Evolutionary conservation across 148 eudicot genomes (phyloP), one percentile per base, ranked within the genome.

Genomic region (Diospyros kaki): DNA sequence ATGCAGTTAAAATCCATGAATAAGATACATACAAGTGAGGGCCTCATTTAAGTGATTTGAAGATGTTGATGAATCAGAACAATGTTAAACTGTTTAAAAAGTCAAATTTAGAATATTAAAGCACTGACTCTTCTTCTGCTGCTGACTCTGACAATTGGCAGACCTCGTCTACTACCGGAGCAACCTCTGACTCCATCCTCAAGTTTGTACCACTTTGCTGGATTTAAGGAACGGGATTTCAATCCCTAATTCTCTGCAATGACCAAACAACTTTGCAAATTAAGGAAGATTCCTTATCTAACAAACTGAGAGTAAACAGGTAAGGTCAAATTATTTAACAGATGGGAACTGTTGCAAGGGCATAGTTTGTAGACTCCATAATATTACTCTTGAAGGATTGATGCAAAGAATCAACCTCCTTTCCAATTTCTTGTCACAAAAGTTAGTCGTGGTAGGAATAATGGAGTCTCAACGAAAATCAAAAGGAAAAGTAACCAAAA

Each of bases 131-230:
- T 40, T 81, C 72, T 40, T 81, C 72, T 0, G 62, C 74, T 18
- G 55, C 79, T 79, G 77, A 80, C 70, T 80, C 85, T 5, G 64
- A 13, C 12, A 62, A 68, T 64, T 64, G 79, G 67, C 48, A 73
- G 42, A 66, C 88, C 14, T 86, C 78, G 62, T 79, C 72, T 60
- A 74, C 60, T 18, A 76, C 28, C 6, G 77, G 77, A 66, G 64
- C 76, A 75, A 80, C 85, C 39, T 84, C 86, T 9, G 81, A 51
- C 58, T 56, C 91, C 89, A 86, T 88, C 17, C 58, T 77, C 72
- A 73, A 28, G 4, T 73, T 41, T 66, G 41, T 51, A 50, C 50
- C 68, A 50, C 62, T 28, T 45, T 39, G 48, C 17, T 40, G 64
- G 59, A 50, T 45, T 43, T 40, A 45, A 58, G 56, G 38, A 75